Conservation (phyloP, 768 basidiomycete genomes). For the Naematelia aurantialba region DNA sequence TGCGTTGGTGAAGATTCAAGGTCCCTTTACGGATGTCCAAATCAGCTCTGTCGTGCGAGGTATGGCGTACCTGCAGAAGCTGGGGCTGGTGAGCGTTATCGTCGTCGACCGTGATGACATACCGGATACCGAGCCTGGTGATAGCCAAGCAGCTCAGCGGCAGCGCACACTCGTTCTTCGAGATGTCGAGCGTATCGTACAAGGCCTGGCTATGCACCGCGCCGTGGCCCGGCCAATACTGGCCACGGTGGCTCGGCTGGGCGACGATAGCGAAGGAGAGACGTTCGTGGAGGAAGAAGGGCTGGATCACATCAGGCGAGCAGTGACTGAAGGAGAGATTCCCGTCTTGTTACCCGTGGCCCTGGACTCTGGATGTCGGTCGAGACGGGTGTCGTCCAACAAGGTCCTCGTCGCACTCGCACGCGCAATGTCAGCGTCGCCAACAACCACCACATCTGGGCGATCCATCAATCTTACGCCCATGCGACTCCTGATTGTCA, state of each 20-base stretch:
- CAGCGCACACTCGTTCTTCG: slow-evolving; percentile 53
- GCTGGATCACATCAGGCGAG: slow-evolving; percentile 77
- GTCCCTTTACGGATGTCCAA: slow-evolving; percentile 88
- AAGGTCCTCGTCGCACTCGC: slow-evolving; percentile 83
- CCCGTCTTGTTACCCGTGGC: slow-evolving; percentile 92
- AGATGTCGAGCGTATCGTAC: slow-evolving; percentile 81
- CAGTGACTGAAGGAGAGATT: slow-evolving; percentile 88
- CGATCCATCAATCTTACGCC: slow-evolving; percentile 73
- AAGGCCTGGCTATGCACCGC: slow-evolving; percentile 75
- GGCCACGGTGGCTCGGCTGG: slow-evolving; percentile 62
- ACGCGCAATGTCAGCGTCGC: slow-evolving; percentile 62
- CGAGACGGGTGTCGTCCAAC: slow-evolving; percentile 78
- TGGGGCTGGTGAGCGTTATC: slow-evolving; percentile 91
- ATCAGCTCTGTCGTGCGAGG: slow-evolving; percentile 90
- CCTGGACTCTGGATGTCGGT: slow-evolving; percentile 82
- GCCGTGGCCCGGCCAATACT: slow-evolving; percentile 83
- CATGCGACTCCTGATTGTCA: slow-evolving; percentile 94
- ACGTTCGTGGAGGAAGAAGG: slow-evolving; percentile 68
- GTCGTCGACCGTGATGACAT: slow-evolving; percentile 86
- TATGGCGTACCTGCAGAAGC: slow-evolving; percentile 90
- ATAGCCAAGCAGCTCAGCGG: slow-evolving; percentile 25
- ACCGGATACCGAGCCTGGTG: slow-evolving; percentile 31
- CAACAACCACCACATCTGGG: not conserved
- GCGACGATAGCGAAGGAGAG: slow-evolving; percentile 46
- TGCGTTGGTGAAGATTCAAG: slow-evolving; percentile 92